Percentiles rank a stretch among this genome's conserved stretches.
Evolutionary conservation across 164 flowering plant genomes (phyloP).

Genomic region (Kingdonia uniflora): DNA sequence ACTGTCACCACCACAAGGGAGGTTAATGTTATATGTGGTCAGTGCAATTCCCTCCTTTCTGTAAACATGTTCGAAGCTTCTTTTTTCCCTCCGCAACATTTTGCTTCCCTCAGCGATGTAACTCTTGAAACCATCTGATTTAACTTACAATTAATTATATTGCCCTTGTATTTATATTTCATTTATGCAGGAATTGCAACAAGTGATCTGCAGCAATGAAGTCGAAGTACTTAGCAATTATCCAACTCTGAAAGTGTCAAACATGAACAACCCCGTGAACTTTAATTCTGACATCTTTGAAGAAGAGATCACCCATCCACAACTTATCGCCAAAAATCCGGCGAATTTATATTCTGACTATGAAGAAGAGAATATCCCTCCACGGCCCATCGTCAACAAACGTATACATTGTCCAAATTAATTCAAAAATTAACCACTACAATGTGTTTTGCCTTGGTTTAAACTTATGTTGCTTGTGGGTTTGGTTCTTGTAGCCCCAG

Average conservation of each 20-base stretch:
- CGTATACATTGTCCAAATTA: slow-evolving; percentile 26
- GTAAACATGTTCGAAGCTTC: slow-evolving; percentile 74
- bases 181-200: slow-evolving; percentile 23
- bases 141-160: background rate
- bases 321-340: no score
- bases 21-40: slow-evolving; percentile 84
- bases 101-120: slow-evolving; percentile 37
- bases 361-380: slow-evolving; percentile 18
- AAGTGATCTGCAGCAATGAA: slow-evolving; percentile 18
- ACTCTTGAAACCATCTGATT: background rate
- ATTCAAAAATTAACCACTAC: background rate
- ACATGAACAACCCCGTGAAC: background rate
- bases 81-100: slow-evolving; percentile 52
- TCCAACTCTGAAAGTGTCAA: slow-evolving; percentile 7
- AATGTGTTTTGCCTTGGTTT: background rate
- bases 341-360: slow-evolving; percentile 28
- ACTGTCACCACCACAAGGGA: slow-evolving; percentile 30
- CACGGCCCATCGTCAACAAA: slow-evolving; percentile 37
- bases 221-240: slow-evolving; percentile 5
- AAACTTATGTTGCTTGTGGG: background rate
- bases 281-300: no score
- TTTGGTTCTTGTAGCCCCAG: slow-evolving; percentile 50
- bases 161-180: background rate
- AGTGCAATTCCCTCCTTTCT: slow-evolving; percentile 69
- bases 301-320: no score